A percentile compares a stretch with the other conserved stretches of the same genome.
Evolutionary conservation across 768 basidiomycete species (phyloP).

Genomic region (Coprinellus aureogranulatus): DNA sequence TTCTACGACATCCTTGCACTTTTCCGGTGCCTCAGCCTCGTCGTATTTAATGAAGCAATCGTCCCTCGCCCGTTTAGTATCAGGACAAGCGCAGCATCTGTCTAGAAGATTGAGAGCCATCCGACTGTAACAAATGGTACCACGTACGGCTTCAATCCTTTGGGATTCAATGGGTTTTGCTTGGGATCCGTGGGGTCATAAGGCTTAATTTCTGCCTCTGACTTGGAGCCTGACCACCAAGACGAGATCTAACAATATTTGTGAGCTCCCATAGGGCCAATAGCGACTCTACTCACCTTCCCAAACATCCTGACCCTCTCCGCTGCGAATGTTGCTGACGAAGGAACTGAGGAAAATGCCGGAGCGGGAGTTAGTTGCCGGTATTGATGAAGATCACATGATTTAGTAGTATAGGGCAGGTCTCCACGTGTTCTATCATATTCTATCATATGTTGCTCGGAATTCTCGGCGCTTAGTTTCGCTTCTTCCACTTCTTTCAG

Average conservation of each 20-base stretch:
- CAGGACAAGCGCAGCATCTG: constrained; percentile 95
- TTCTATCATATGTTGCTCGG: neutral
- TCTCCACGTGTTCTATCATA: no score
- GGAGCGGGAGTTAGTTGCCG: no score
- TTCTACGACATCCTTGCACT: constrained; percentile 78
- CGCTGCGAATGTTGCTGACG: no score
- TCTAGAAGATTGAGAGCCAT: neutral
- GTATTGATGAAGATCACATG: no score
- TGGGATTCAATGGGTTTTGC: constrained; percentile 86
- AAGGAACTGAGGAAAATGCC: no score
- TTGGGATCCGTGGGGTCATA: constrained; percentile 76
- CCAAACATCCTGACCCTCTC: constrained; percentile 38
- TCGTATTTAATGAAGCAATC: constrained; percentile 87
- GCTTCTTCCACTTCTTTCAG: neutral
- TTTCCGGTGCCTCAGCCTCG: constrained; percentile 61
- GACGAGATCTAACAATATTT: constrained; percentile 41
- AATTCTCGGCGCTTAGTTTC: neutral
- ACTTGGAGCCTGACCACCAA: constrained; percentile 49
- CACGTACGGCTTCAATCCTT: constrained; percentile 92
- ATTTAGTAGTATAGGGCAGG: no score
- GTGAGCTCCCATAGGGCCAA: no score
- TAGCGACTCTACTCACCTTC: constrained; percentile 27
- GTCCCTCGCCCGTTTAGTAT: constrained; percentile 89
- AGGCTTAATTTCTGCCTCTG: constrained; percentile 34
- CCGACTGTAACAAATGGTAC: neutral